Evolutionary conservation across 345 rosid genomes (phyloP).

Genomic region (Trapa bicornis): DNA sequence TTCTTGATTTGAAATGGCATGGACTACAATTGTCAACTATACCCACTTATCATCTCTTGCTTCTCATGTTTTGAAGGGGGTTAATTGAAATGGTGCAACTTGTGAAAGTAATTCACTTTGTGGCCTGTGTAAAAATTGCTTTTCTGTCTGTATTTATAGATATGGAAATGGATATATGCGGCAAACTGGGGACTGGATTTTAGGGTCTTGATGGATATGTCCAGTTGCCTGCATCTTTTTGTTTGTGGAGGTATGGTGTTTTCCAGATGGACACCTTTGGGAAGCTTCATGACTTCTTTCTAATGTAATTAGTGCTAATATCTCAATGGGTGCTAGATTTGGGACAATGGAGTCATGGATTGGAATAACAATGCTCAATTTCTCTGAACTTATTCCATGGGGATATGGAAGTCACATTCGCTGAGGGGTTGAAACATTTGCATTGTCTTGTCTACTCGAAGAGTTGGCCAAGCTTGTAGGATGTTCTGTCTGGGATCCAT

Average conservation of each 20-base stretch:
- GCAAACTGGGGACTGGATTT: constrained; percentile 76
- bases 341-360: constrained; percentile 77
- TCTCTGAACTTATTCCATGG: constrained; percentile 53
- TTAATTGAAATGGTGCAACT: not conserved
- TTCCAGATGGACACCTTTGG: constrained; percentile 65
- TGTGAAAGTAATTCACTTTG: constrained; percentile 4
- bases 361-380: constrained; percentile 49
- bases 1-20: not conserved
- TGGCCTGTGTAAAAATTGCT: constrained; percentile 40
- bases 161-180: constrained; percentile 70
- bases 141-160: constrained; percentile 62
- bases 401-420: constrained; percentile 56
- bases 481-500: constrained; percentile 37
- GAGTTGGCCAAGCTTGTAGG: constrained; percentile 43
- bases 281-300: constrained; percentile 39
- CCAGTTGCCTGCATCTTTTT: constrained; percentile 66
- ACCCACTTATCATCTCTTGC: not conserved
- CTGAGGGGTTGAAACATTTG: constrained; percentile 37
- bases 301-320: constrained; percentile 43
- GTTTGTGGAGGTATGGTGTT: constrained; percentile 87
- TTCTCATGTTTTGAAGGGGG: not conserved
- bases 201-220: constrained; percentile 84
- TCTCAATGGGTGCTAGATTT: constrained; percentile 71
- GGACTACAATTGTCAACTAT: not conserved
- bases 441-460: constrained; percentile 44